A percentile compares a stretch with the other conserved stretches of the same genome.
phyloP scores from a whole-genome alignment of 2,329 filamentous ascomycete genomes.

The Talaromyces sp. region DNA sequence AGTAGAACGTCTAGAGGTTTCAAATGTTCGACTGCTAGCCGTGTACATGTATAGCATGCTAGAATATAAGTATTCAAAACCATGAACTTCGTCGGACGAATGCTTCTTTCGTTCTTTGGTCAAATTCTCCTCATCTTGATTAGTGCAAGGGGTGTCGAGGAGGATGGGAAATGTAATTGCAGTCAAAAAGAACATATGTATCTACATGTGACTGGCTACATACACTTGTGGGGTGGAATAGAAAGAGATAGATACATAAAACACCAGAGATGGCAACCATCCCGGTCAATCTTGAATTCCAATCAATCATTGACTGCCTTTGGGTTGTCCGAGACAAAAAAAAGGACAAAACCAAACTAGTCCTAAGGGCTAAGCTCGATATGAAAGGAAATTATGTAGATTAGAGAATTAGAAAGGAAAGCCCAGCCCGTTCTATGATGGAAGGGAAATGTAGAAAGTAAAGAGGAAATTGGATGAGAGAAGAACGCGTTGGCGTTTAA shows the following conservation, averaged over 20 bases:
- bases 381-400: constrained; percentile 17
- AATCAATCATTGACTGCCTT: not conserved
- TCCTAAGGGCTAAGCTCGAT: constrained; percentile 10
- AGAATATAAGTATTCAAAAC: not conserved
- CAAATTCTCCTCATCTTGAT: not conserved
- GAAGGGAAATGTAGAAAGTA: not conserved
- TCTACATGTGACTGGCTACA: constrained; percentile 1
- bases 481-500: constrained; percentile 6
- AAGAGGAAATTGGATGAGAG: not conserved
- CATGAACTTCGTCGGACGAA: not conserved
- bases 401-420: constrained; percentile 19
- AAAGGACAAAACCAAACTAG: not conserved
- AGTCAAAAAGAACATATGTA: not conserved
- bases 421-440: constrained; percentile 10
- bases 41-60: too few relatives aligned
- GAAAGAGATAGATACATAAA: constrained; percentile 9
- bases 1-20: too few relatives aligned
- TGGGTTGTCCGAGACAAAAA: not conserved
- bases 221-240: not conserved
- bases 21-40: too few relatives aligned
- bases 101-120: not conserved
- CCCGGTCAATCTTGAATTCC: not conserved
- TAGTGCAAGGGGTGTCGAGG: not conserved
- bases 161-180: not conserved
- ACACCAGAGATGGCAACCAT: not conserved